These are phyloP conservation scores for Apiospora sp. DNA, from an alignment of 2,329 filamentous ascomycete genomes.

Conservation along the genomic window DNA sequence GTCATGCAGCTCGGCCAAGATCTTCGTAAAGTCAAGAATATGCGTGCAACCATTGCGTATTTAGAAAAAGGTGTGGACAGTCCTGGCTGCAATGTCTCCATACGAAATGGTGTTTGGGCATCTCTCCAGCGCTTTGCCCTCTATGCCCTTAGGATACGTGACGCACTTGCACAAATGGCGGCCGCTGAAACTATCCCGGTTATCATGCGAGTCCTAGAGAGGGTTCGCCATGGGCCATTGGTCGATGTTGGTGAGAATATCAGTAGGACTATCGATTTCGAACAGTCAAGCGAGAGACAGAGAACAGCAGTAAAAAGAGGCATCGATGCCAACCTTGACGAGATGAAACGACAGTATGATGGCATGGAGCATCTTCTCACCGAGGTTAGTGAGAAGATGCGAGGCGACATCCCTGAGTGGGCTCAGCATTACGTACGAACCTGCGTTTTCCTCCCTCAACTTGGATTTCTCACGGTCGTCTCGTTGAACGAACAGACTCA, in stretches of 20 bases:
- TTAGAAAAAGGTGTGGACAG: slow-evolving; percentile 79
- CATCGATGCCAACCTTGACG: slow-evolving; percentile 78
- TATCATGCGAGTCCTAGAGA: slow-evolving; percentile 63
- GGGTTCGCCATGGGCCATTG: slow-evolving; percentile 66
- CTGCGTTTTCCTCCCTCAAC: slow-evolving; percentile 89
- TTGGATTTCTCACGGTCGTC: slow-evolving; percentile 87
- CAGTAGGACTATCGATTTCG: slow-evolving; percentile 79
- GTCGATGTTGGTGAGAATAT: slow-evolving; percentile 75
- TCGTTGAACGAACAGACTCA: slow-evolving; percentile 66
- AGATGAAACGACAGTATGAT: slow-evolving; percentile 78
- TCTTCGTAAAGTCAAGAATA: slow-evolving; percentile 78
- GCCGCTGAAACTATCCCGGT: slow-evolving; percentile 62
- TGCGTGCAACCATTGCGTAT: slow-evolving; percentile 72
- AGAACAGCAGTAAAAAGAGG: slow-evolving; percentile 77
- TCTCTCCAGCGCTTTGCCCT: slow-evolving; percentile 76
- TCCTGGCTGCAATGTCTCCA: slow-evolving; percentile 55
- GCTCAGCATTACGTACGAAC: slow-evolving; percentile 65
- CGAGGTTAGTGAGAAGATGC: slow-evolving; percentile 70
- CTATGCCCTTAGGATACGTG: slow-evolving; percentile 73
- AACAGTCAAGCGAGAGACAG: slow-evolving; percentile 73
- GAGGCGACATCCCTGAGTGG: slow-evolving; percentile 67
- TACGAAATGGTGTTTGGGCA: slow-evolving; percentile 75
- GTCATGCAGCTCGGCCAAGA: slow-evolving; percentile 65
- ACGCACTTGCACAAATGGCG: slow-evolving; percentile 65
- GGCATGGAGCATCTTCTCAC: slow-evolving; percentile 79